Evolutionary conservation across 2,329 filamentous ascomycete genomes (phyloP).

Genomic region (Diaporthe destruens): DNA sequence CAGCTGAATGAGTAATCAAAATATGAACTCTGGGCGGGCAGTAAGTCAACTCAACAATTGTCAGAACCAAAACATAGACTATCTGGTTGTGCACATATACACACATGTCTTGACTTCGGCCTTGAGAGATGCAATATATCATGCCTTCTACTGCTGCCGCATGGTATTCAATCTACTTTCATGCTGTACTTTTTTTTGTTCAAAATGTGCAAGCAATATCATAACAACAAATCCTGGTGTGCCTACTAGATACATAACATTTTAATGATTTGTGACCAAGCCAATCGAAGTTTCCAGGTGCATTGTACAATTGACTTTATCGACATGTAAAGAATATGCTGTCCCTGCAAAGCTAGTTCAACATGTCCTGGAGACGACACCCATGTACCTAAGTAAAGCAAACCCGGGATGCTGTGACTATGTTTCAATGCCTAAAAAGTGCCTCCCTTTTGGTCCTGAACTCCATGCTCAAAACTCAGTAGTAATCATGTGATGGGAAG

Average conservation of each 20-base stretch:
- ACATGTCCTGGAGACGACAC: neutral
- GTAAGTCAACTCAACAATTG: neutral
- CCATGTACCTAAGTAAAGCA: slow-evolving; percentile 13
- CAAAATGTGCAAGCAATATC: neutral
- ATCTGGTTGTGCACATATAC: neutral
- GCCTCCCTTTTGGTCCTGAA: slow-evolving; percentile 21
- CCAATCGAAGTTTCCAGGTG: slow-evolving; percentile 5
- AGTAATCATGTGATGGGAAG: slow-evolving; percentile 1
- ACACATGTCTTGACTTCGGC: too few relatives aligned
- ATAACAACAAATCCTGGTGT: neutral
- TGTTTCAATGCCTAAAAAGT: slow-evolving; percentile 7
- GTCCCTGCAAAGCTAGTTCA: neutral
- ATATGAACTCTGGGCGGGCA: neutral
- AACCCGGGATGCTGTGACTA: neutral
- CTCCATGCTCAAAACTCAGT: slow-evolving; percentile 36
- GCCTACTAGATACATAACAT: slow-evolving; percentile 5
- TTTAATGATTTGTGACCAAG: neutral
- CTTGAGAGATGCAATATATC: neutral
- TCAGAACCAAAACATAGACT: neutral
- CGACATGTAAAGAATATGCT: neutral
- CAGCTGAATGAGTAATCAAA: neutral
- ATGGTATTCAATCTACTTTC: neutral
- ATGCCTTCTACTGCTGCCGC: neutral
- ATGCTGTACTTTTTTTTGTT: neutral
- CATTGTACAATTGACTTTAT: slow-evolving; percentile 10